Conservation (phyloP, 176 grass and related monocot genomes). For the Canna indica region DNA sequence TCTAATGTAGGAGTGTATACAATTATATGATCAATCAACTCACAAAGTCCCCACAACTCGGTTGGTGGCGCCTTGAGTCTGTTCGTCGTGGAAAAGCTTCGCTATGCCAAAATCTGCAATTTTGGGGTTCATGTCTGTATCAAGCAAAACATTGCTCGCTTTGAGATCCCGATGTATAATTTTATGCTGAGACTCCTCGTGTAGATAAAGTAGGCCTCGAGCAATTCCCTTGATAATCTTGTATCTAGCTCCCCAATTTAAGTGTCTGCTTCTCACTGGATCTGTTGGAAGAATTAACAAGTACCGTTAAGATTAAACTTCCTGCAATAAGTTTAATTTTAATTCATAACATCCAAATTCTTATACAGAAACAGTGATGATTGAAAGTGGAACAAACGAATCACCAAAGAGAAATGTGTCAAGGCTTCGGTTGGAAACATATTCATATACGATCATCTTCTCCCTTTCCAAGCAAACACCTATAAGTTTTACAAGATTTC, state of each 20-base stretch:
- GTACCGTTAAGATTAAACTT: too few species aligned
- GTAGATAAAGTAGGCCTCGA: slow-evolving; percentile 38
- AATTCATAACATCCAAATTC: too few species aligned
- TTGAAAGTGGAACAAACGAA: background rate
- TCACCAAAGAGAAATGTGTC: slow-evolving; percentile 60
- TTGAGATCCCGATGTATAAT: slow-evolving; percentile 39
- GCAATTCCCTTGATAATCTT: slow-evolving; percentile 38
- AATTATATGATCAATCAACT: slow-evolving; percentile 23
- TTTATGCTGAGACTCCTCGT: slow-evolving; percentile 29
- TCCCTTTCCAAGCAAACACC: slow-evolving; percentile 76
- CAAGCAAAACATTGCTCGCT: slow-evolving; percentile 34
- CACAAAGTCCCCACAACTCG: slow-evolving; percentile 37
- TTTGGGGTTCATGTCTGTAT: slow-evolving; percentile 39
- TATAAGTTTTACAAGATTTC: slow-evolving; percentile 65
- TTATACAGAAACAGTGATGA: too few species aligned
- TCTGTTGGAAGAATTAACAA: slow-evolving; percentile 4
- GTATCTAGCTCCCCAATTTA: slow-evolving; percentile 22
- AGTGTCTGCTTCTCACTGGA: background rate
- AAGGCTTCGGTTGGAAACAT: slow-evolving; percentile 67
- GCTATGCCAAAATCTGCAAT: slow-evolving; percentile 45
- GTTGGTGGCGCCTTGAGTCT: slow-evolving; percentile 25
- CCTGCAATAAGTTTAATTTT: too few species aligned
- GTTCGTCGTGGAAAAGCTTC: slow-evolving; percentile 21
- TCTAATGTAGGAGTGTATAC: too few species aligned
- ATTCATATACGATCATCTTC: slow-evolving; percentile 68